A percentile compares a stretch with the other conserved stretches of the same genome.
These are phyloP conservation scores for Sarcodon sp. DNA, from an alignment of 768 basidiomycete genomes.

Conservation along the genomic window DNA sequence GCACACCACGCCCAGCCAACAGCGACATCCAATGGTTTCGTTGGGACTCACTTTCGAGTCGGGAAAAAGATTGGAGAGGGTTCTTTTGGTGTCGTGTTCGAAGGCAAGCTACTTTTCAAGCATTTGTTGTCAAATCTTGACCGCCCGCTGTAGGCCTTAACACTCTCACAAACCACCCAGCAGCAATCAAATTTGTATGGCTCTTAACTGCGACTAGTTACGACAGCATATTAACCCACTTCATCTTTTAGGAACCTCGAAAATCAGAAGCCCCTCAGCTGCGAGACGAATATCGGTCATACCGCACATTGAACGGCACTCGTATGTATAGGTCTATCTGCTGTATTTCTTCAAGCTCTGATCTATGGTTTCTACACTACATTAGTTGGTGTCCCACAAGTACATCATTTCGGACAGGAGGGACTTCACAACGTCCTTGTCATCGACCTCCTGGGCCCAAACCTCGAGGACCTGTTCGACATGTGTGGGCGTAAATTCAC, in stretches of 20 bases:
- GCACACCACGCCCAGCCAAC: slow-evolving; percentile 48
- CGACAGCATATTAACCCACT: slow-evolving; percentile 2
- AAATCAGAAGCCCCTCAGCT: slow-evolving; percentile 98
- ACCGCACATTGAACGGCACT: slow-evolving; percentile 87
- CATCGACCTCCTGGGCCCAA: slow-evolving; percentile 94
- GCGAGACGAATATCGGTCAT: slow-evolving; percentile 93
- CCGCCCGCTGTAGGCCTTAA: slow-evolving; percentile 50
- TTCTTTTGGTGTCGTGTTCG: slow-evolving; percentile 96
- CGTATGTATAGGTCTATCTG: slow-evolving; percentile 34
- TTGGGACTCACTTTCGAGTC: slow-evolving; percentile 74
- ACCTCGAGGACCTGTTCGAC: slow-evolving; percentile 95
- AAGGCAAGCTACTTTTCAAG: slow-evolving; percentile 40
- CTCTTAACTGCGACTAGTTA: not conserved
- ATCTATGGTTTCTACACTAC: not conserved
- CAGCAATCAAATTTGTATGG: slow-evolving; percentile 95
- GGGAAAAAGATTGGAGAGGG: slow-evolving; percentile 99
- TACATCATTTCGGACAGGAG: slow-evolving; percentile 98
- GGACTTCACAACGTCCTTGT: slow-evolving; percentile 94
- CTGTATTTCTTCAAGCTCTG: not conserved
- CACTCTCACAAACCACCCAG: slow-evolving; percentile 71
- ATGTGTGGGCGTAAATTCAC: slow-evolving; percentile 98
- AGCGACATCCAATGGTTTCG: slow-evolving; percentile 55
- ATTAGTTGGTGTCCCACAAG: slow-evolving; percentile 90
- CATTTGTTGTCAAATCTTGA: not conserved
- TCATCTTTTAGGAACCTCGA: slow-evolving; percentile 61